Evolutionary conservation across 1,284 basidiomycete species (phyloP), one percentile per base, ranked within the genome.

Genomic region (Grifola frondosa): DNA sequence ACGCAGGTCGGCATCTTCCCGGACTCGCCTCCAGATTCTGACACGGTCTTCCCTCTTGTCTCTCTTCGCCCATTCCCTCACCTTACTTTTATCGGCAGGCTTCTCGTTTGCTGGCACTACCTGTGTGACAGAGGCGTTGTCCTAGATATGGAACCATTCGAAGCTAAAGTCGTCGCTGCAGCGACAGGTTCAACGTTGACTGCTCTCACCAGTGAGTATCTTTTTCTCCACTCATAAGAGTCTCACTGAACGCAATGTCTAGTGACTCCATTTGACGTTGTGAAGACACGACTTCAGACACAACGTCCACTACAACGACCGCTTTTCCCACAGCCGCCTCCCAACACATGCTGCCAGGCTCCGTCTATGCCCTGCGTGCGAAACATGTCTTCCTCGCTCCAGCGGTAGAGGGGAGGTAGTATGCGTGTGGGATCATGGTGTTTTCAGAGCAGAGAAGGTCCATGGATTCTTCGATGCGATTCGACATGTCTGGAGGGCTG

Each of bases 221-320:
- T 21, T 40, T 28, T 38, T 50, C 39, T 26, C 16, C 11, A n/a
- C 16, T 9, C 34, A 19, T 21, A 21, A 28, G 23, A 24, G 9
- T 28, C 10, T 23, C 13, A 5, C 29, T 34, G 12, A 36, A 31
- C 21, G 9, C 10, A 22, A 35, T 32, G 40, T 47, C 1, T 61
- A 94, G 91, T 96, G 93, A 96, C 92, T 5, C 92, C 92, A 3
- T 94, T 96, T 62, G 92, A 96, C 65, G 90, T 96, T 42, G 78
- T 96, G 55, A 96, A 96, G 67, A 96, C 93, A 16, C 80, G 93
- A n/a, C 68, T 95, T 16, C 91, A 95, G 65, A 91, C 88, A 2
- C 88, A 92, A 63, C 79, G 80, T 30, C 73, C 71, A 19, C 39
- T 46, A 30, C 65, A 65, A 55, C 67, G 60, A 49, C 74, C 69